Base-by-base conservation (phyloP, 257 asterid genomes). In the Rhazya stricta region DNA sequence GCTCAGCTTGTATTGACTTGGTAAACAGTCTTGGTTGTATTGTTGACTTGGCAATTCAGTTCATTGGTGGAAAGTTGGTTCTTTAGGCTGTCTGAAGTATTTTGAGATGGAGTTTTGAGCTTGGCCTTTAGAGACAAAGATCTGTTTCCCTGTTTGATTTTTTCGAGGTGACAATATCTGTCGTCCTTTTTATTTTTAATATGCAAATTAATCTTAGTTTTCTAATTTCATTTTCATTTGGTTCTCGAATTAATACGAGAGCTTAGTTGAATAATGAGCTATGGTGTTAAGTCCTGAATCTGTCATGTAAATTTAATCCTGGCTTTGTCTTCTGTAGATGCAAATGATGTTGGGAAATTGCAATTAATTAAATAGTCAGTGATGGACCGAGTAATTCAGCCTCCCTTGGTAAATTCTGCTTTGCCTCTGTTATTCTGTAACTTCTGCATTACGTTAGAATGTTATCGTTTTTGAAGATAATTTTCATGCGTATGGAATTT, bases 361-460 rank as follows among this genome's bases (percentile, higher is more conserved):
- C 34, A 37, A 77, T 63, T 80, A 80, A 75, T 67, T 51, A 71
- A 42, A 27, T 67, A 34, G 66, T 72, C 77, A 41, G 71, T 81
- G 82, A 88, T 83, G 90, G 92, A 88, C 45, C 80, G 92, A 73
- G 84, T 61, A 77, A 83, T 88, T 71, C 92, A 88, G 85, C 92
- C 92, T 81, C 92, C 90, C 32, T 84, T 88, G 92, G 92, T 88
- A 88, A 79, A 70, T 56, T 62, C 45, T 63, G 19, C 32, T 0
- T 41, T 67, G 5, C 34, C 65, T 46, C 39, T 46, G n/a, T 62
- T 4, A 63, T 42, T 42, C 50, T 50, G 2, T 21, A 48, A 18
- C 67, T 77, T 54, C 21, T 19, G 13, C 18, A 43, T 4, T 27
- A 12, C 39, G 32, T 29, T 53, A 9, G 18, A 46, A 56, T 53